These are phyloP conservation scores for Avena atlantica DNA, from an alignment of 176 grass and related monocot species.

Conservation along the genomic window DNA sequence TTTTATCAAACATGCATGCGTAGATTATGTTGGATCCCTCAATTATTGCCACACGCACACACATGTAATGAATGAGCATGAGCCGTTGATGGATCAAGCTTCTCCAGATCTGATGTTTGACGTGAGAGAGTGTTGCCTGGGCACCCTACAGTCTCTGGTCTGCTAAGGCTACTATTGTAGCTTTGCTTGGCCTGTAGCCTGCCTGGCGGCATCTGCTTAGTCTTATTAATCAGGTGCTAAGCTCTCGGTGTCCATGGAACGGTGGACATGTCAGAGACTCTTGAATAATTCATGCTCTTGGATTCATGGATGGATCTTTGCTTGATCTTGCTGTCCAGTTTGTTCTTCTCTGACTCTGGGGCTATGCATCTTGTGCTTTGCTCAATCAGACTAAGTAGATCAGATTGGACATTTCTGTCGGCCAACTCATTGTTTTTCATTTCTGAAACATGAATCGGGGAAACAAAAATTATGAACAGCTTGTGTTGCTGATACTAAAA, in stretches of 20 bases:
- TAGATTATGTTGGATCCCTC: slow-evolving; percentile 33
- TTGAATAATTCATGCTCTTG: slow-evolving; percentile 45
- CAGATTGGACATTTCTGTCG: neutral
- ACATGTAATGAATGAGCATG: slow-evolving; percentile 14
- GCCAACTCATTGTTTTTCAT: neutral
- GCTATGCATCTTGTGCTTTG: neutral
- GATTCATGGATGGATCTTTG: slow-evolving; percentile 34
- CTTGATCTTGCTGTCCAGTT: slow-evolving; percentile 26
- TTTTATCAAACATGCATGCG: slow-evolving; percentile 13
- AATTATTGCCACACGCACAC: slow-evolving; percentile 48
- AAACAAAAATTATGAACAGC: neutral
- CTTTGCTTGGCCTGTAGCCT: slow-evolving; percentile 29
- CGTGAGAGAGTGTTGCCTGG: slow-evolving; percentile 35
- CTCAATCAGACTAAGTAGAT: neutral
- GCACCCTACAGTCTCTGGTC: slow-evolving; percentile 29
- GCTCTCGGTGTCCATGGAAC: slow-evolving; percentile 18
- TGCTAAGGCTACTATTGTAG: slow-evolving; percentile 30
- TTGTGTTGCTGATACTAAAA: neutral
- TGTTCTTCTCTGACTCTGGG: neutral
- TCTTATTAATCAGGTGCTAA: slow-evolving; percentile 13
- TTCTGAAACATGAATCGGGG: neutral
- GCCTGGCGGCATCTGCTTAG: slow-evolving; percentile 22
- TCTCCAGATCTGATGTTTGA: slow-evolving; percentile 46
- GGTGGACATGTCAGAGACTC: slow-evolving; percentile 34
- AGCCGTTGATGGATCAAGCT: neutral